Evolutionary conservation across 2,329 filamentous ascomycete species (phyloP).

Genomic region (Pseudogymnoascus sp.): DNA sequence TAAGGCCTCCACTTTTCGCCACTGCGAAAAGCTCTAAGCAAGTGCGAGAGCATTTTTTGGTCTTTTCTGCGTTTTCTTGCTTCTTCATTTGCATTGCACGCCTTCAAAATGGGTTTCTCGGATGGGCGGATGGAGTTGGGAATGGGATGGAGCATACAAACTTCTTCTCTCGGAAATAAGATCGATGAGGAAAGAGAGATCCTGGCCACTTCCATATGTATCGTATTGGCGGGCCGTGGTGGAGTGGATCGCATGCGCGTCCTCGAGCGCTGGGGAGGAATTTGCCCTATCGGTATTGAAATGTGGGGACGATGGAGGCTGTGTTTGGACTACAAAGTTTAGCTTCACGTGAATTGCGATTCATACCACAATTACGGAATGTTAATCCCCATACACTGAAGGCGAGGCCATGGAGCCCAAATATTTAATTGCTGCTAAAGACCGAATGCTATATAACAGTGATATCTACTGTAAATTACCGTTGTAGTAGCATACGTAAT

Average conservation of each 20-base stretch:
- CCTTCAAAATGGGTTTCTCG: background rate
- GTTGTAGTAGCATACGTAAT: background rate
- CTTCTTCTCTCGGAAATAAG: background rate
- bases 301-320: conserved; percentile 9
- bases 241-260: conserved; percentile 10
- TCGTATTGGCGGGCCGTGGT: conserved; percentile 7
- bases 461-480: background rate
- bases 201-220: background rate
- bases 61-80: background rate
- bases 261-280: conserved; percentile 1
- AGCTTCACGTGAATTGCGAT: conserved; percentile 5
- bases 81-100: conserved; percentile 5
- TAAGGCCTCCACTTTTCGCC: background rate
- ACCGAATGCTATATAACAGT: background rate
- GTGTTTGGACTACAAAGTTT: conserved; percentile 8
- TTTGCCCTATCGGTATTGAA: conserved; percentile 4
- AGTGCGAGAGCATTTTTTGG: conserved; percentile 1
- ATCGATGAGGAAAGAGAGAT: background rate
- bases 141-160: background rate
- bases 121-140: conserved; percentile 3
- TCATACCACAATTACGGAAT: conserved; percentile 10
- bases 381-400: background rate
- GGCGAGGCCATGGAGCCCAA: background rate
- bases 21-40: conserved; percentile 1
- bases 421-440: background rate